Base-by-base conservation (phyloP, 1,139 yeast species). In the Wickerhamomyces sp. region DNA sequence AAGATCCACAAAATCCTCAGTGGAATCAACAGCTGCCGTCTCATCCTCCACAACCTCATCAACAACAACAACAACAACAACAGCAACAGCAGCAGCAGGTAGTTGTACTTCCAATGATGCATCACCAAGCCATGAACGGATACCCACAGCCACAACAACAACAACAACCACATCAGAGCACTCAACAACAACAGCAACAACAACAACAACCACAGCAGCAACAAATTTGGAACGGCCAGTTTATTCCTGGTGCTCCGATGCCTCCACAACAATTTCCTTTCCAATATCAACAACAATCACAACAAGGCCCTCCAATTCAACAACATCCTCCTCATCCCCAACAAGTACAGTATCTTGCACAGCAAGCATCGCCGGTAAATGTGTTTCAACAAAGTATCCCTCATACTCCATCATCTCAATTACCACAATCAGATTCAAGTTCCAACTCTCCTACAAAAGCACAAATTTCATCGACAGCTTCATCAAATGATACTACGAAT, bases 131-230 rank as follows among this genome's bases (percentile, higher is more conserved):
- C 1, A 35, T 34, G 3, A 30, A 30, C 10, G 33, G 21, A 10
- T n/a, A n/a, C n/a, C 36, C 40, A 3, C 39, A 27, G 19, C 35
- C 27, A 16, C 20, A 31, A 11, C 19, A 28, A 11, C 38, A 37
- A 12, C 41, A 37, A 15, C 36, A 30, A 6, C 44, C 35, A 11
- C 43, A 31, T 25, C 35, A 39, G 18, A 28, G 36, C 2, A 30
- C 37, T 17, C 39, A 23, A 24, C 33, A 23, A 15, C 35, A 37
- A 15, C 42, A 26, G 13, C 30, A 33, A 13, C 31, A 36, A 13
- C 37, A 30, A 5, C 23, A 24, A 21, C 16, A 6, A 4, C 20
- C 18, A 15, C 20, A 15, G 17, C 13, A 10, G 23, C 18, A 20
- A 6, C 22, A 10, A 6, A 3, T 13, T 18, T 12, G n/a, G 2